Conservation (phyloP, 805 yeast species). For the Saturnispora serradocipensis region DNA sequence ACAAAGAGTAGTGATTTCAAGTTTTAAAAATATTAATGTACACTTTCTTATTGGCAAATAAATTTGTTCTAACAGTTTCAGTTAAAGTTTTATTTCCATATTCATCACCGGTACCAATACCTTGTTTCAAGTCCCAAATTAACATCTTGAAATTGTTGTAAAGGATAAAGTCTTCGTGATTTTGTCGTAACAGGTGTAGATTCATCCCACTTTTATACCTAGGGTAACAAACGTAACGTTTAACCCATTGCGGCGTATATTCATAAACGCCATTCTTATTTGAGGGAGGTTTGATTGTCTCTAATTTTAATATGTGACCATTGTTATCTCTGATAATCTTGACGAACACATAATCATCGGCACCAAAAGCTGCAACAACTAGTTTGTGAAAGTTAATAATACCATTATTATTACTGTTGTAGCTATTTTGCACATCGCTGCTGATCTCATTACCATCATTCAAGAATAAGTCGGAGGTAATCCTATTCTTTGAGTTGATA, state of each 20-base stretch:
- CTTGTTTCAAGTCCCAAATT: constrained; percentile 23
- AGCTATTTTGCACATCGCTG: neutral
- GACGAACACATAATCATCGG: constrained; percentile 26
- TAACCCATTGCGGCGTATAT: constrained; percentile 29
- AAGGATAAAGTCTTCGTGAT: constrained; percentile 14
- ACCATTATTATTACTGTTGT: neutral
- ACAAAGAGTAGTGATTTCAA: neutral
- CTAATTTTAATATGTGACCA: constrained; percentile 32
- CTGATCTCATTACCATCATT: neutral
- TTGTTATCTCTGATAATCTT: constrained; percentile 31
- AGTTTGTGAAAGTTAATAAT: constrained; percentile 16
- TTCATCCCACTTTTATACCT: constrained; percentile 38
- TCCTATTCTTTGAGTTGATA: neutral
- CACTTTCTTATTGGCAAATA: constrained; percentile 15
- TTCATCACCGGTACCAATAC: constrained; percentile 7
- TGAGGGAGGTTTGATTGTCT: constrained; percentile 20
- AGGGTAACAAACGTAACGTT: constrained; percentile 33
- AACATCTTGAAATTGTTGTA: constrained; percentile 26
- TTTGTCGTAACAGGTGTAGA: constrained; percentile 24
- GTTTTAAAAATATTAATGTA: constrained; percentile 10
- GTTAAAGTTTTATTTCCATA: constrained; percentile 8
- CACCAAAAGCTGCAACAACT: constrained; percentile 12
- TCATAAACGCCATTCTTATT: constrained; percentile 9
- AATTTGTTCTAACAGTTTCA: constrained; percentile 21
- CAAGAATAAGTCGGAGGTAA: neutral